Evolutionary conservation across 192 early-diverging fungal genomes (phyloP).

Genomic region (Paraglomus occultum): DNA sequence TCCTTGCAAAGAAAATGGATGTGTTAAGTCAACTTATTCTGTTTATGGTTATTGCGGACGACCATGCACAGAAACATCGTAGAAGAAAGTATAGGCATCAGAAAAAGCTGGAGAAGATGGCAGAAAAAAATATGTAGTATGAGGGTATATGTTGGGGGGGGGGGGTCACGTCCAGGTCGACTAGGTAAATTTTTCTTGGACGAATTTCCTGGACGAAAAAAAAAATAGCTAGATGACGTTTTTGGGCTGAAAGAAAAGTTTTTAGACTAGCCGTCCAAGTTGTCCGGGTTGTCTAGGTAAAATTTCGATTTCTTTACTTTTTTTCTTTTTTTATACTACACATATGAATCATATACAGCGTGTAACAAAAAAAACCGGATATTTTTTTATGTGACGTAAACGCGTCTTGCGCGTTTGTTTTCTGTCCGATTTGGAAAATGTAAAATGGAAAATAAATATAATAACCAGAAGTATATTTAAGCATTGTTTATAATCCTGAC

Average conservation of each 20-base stretch:
- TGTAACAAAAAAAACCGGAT: no score
- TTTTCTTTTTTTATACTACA: slow-evolving; percentile 9
- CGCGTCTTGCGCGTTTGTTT: no score
- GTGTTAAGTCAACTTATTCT: slow-evolving; percentile 6
- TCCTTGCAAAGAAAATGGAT: slow-evolving; percentile 1
- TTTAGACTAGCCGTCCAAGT: slow-evolving; percentile 29
- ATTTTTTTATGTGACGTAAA: no score
- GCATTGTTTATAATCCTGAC: no score
- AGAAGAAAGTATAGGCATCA: not conserved
- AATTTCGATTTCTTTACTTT: slow-evolving; percentile 23
- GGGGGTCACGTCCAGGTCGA: not conserved
- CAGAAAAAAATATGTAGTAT: slow-evolving; percentile 21
- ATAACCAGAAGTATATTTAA: no score
- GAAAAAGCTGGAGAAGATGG: slow-evolving; percentile 6
- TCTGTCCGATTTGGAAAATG: no score
- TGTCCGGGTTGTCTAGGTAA: slow-evolving; percentile 28
- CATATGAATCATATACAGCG: slow-evolving; percentile 7
- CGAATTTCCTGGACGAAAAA: slow-evolving; percentile 8
- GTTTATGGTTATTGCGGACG: not conserved
- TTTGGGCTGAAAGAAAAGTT: slow-evolving; percentile 3
- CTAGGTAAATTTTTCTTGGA: slow-evolving; percentile 19
- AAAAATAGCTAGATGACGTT: slow-evolving; percentile 10
- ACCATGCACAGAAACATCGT: not conserved
- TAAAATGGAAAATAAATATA: no score
- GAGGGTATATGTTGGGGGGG: not conserved